These are phyloP conservation scores for Pelagophyceae sp. DNA, from an alignment of 352 stramenopile species.

Conservation along the genomic window DNA sequence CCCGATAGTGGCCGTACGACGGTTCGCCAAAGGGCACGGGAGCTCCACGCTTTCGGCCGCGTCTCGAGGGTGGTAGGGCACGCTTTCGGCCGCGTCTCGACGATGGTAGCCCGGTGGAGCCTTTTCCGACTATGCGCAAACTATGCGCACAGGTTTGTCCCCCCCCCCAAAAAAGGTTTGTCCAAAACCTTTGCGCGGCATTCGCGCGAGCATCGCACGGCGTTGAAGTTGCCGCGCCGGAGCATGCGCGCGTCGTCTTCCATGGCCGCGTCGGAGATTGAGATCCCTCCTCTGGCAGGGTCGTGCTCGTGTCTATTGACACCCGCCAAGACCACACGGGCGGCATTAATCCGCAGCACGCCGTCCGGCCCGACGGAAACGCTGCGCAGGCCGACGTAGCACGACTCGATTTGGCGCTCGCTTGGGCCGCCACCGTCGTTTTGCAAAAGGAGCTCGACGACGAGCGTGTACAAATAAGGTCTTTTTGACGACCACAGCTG, in stretches of 20 bases:
- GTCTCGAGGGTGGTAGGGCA: conserved; percentile 38
- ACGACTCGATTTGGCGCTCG: conserved; percentile 29
- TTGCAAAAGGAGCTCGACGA: not conserved
- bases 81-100: too few relatives aligned
- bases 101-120: too few relatives aligned
- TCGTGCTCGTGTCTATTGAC: conserved; percentile 46
- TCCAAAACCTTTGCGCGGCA: too few relatives aligned
- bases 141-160: too few relatives aligned
- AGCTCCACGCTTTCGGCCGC: too few relatives aligned
- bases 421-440: not conserved
- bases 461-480: not conserved
- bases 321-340: conserved; percentile 38
- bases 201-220: too few relatives aligned
- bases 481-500: not conserved
- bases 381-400: conserved; percentile 37
- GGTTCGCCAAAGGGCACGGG: too few relatives aligned
- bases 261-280: not conserved
- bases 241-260: conserved; percentile 28
- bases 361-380: conserved; percentile 32
- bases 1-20: too few relatives aligned
- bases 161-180: too few relatives aligned
- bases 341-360: conserved; percentile 39
- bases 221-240: conserved; percentile 50
- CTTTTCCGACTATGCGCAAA: too few relatives aligned
- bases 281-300: not conserved